Base-by-base conservation (phyloP, 2,329 filamentous ascomycete species). In the Tolypocladium tundrense region DNA sequence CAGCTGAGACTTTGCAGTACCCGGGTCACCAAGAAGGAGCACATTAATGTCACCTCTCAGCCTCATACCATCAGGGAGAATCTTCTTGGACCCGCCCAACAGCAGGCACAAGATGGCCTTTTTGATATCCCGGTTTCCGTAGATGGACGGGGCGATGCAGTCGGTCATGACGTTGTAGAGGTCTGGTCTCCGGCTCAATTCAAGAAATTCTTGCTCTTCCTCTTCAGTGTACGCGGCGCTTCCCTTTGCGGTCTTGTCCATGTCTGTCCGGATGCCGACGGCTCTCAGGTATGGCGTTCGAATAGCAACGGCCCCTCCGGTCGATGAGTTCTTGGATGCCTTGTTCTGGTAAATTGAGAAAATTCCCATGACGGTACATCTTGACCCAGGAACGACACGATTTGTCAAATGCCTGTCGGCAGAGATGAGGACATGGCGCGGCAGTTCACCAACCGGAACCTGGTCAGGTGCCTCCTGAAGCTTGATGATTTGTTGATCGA, bases 261-360 rank as follows among this genome's bases (percentile, higher is more conserved):
- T 79, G 67, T 97, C 93, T 13, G 88, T 91, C 63, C 91, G 89
- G 59, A 99, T 93, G 5, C 94, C 94, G 2, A 97, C 90, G 0
- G 94, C 91, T 62, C 94, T 85, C 14, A 99, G 80, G 68, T 99
- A 99, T 0, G 94, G 94, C 53, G 95, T 97, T 63, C 94, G 85
- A 66, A 99, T 97, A 10, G 94, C 94, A 3, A 97, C 92, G 1
- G 94, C 94, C 2, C 88, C 88, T 56, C 86, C 87, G 2, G 82
- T 84, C 21, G 81, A 83, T 5, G 84, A 85, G 65, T 87, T 88
- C 72, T 92, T 95, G 48, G 84, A 88, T 45, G 87, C 88, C 73
- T 97, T 97, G 65, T 88, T 88, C 72, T 97, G 91, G 73, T 97
- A 99, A 68, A 97, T 97, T 37, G 93, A 97, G 77, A 97, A 99